These are phyloP conservation scores for Cyclostephanos invisitatus DNA, from an alignment of 108 stramenopile genomes.

Conservation along the genomic window DNA sequence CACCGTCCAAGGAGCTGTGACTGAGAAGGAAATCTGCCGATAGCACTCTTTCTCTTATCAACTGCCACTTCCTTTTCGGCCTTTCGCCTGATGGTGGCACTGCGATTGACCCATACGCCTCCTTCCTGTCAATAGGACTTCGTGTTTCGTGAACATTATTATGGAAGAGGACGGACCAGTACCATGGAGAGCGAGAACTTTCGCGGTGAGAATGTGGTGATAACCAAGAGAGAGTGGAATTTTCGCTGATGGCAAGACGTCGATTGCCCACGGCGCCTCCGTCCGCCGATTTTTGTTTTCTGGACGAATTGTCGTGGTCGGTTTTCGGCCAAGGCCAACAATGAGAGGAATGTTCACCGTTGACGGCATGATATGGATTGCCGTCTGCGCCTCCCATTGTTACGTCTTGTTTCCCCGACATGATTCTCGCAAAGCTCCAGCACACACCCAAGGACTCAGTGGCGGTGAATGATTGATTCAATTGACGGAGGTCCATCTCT, in stretches of 20 bases:
- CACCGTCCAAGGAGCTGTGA: constrained; percentile 11
- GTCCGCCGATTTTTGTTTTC: not conserved
- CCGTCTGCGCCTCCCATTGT: no score
- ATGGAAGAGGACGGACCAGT: constrained; percentile 28
- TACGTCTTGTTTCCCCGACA: no score
- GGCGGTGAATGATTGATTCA: no score
- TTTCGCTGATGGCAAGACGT: no score
- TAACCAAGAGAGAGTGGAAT: no score
- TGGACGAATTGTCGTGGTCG: not conserved
- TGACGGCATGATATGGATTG: no score
- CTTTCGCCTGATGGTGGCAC: not conserved
- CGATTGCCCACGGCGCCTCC: no score
- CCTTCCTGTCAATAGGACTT: not conserved
- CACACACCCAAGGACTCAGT: no score
- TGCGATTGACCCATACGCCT: not conserved
- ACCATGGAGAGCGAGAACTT: constrained; percentile 4
- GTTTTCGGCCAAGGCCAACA: no score
- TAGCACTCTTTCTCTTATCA: constrained; percentile 53
- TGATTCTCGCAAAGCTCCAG: no score
- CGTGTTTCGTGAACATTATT: constrained; percentile 6
- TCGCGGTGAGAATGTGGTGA: not conserved
- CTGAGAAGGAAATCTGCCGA: constrained; percentile 42
- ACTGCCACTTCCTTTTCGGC: constrained; percentile 26
- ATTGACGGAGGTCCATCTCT: no score
- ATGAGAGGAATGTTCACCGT: no score